phyloP scores from a whole-genome alignment of 768 basidiomycete species.

The Pleurotus tuoliensis region DNA sequence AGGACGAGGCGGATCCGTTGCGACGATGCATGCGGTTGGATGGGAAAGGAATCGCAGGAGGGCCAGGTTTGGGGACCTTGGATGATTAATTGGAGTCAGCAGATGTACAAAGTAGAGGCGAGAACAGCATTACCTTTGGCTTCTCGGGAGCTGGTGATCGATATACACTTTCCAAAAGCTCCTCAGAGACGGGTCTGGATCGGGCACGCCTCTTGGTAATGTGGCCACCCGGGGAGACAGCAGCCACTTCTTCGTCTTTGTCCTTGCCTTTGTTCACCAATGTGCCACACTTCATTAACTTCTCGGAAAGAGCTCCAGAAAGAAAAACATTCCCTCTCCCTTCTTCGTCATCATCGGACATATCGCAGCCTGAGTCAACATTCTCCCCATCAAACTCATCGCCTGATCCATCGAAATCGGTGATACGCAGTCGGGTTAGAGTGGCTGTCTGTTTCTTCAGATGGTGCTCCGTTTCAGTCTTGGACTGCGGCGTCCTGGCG shows the following conservation, averaged over 20 bases:
- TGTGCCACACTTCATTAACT: conserved; percentile 16
- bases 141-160: conserved; percentile 39
- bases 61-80: neutral
- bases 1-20: conserved; percentile 35
- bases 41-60: conserved; percentile 1
- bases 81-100: neutral
- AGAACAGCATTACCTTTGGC: conserved; percentile 25
- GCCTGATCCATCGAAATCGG: conserved; percentile 46
- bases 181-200: conserved; percentile 65
- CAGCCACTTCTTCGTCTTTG: conserved; percentile 59
- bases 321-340: conserved; percentile 28
- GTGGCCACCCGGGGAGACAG: conserved; percentile 74
- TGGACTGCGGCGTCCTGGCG: conserved; percentile 45
- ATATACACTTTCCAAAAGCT: conserved; percentile 51
- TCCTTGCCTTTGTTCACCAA: conserved; percentile 32
- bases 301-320: conserved; percentile 16
- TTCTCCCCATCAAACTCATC: conserved; percentile 38
- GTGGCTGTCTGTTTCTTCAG: conserved; percentile 57
- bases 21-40: conserved; percentile 30
- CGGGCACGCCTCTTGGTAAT: conserved; percentile 72
- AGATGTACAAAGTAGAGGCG: conserved; percentile 4
- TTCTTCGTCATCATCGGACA: conserved; percentile 34
- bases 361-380: conserved; percentile 52
- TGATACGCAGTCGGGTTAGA: conserved; percentile 55
- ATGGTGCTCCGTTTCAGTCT: conserved; percentile 50